These are phyloP conservation scores for Pythium angustatum DNA, from an alignment of 352 stramenopile species.

Conservation along the genomic window DNA sequence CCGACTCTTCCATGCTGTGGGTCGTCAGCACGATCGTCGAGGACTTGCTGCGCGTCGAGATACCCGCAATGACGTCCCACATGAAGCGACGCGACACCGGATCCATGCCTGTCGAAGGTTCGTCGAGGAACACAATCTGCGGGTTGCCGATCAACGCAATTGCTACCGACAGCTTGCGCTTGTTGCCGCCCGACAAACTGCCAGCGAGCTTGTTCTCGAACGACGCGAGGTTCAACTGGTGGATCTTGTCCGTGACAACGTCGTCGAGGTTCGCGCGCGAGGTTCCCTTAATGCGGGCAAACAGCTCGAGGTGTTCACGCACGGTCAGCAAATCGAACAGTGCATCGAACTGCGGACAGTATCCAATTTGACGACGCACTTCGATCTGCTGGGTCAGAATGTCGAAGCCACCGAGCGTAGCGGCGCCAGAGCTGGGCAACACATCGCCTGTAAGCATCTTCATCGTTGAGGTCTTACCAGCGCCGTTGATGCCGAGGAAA, in stretches of 20 bases:
- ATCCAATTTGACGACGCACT: constrained; percentile 82
- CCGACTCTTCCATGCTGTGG: constrained; percentile 97
- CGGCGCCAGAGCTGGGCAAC: constrained; percentile 50
- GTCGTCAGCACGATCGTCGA: constrained; percentile 93
- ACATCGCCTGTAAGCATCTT: constrained; percentile 93
- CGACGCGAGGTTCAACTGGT: constrained; percentile 64
- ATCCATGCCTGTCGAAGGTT: constrained; percentile 92
- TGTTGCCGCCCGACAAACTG: constrained; percentile 88
- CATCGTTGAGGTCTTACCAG: constrained; percentile 93
- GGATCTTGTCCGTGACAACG: constrained; percentile 70
- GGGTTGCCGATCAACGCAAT: constrained; percentile 93
- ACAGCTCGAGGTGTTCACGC: constrained; percentile 88
- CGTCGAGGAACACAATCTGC: constrained; percentile 91
- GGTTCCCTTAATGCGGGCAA: constrained; percentile 89
- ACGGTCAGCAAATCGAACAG: constrained; percentile 87
- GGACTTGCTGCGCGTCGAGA: constrained; percentile 66
- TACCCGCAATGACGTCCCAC: constrained; percentile 92
- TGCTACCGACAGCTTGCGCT: constrained; percentile 92
- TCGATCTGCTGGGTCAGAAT: constrained; percentile 74
- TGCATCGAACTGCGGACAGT: constrained; percentile 92
- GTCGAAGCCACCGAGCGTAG: constrained; percentile 66
- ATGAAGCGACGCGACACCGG: constrained; percentile 94
- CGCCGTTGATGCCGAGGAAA: constrained; percentile 3
- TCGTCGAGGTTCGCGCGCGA: constrained; percentile 36
- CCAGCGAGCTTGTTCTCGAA: constrained; percentile 76